phyloP scores from a whole-genome alignment of 164 flowering plant genomes.

The Chimonanthus praecox region DNA sequence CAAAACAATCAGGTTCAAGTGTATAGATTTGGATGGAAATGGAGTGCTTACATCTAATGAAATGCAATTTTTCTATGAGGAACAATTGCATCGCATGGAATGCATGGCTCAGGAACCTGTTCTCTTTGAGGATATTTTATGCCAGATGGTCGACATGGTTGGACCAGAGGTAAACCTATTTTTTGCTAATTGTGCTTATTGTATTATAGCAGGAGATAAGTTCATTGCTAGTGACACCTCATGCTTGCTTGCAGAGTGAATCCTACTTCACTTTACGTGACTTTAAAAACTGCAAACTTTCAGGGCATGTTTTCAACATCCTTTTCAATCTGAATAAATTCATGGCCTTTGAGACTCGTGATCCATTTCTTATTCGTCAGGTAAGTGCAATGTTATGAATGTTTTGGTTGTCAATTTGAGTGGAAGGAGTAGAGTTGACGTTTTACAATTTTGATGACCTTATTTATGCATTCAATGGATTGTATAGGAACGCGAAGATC shows the following conservation, averaged over 20 bases:
- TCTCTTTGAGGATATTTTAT: constrained; percentile 88
- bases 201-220: neutral
- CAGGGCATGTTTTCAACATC: constrained; percentile 87
- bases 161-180: constrained; percentile 61
- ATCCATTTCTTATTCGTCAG: constrained; percentile 97
- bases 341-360: constrained; percentile 95
- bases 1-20: constrained; percentile 68
- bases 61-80: constrained; percentile 96
- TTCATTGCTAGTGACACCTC: neutral
- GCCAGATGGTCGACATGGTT: constrained; percentile 98
- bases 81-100: constrained; percentile 97
- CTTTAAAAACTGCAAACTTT: constrained; percentile 72
- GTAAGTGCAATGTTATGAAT: constrained; percentile 27
- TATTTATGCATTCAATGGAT: constrained; percentile 3
- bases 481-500: constrained; percentile 86
- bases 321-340: constrained; percentile 96
- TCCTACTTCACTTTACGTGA: constrained; percentile 65
- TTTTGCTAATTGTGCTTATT: neutral
- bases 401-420: neutral
- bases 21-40: constrained; percentile 96
- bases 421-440: neutral
- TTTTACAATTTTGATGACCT: neutral
- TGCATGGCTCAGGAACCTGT: constrained; percentile 98
- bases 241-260: constrained; percentile 53
- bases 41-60: constrained; percentile 83